phyloP scores from a whole-genome alignment of 352 stramenopile genomes.

The Blastocystis sp. region DNA sequence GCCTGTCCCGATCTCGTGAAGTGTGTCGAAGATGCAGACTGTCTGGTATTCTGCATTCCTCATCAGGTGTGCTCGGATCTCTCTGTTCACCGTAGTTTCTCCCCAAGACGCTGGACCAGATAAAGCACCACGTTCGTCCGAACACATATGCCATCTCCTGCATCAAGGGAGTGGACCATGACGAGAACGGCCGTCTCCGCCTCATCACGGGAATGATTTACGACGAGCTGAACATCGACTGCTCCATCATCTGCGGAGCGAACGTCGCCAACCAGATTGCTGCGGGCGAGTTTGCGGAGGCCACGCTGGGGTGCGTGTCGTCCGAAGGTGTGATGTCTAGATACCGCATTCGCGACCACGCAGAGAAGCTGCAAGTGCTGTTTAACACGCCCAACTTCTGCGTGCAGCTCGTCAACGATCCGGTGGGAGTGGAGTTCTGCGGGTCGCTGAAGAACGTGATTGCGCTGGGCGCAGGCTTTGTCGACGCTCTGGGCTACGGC shows the following conservation, averaged over 20 bases:
- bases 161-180: constrained; percentile 76
- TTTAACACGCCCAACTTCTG: constrained; percentile 80
- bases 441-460: constrained; percentile 94
- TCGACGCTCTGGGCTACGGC: constrained; percentile 84
- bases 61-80: constrained; percentile 87
- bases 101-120: constrained; percentile 6
- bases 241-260: constrained; percentile 87
- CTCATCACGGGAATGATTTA: constrained; percentile 80
- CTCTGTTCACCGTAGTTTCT: constrained; percentile 72
- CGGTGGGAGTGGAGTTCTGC: constrained; percentile 86
- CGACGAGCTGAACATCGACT: constrained; percentile 75
- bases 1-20: constrained; percentile 82
- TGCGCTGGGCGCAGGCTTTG: constrained; percentile 88
- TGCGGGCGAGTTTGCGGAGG: constrained; percentile 86
- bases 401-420: constrained; percentile 83
- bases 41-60: constrained; percentile 90
- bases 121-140: constrained; percentile 71
- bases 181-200: constrained; percentile 67
- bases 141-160: constrained; percentile 76
- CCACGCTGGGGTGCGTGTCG: constrained; percentile 82
- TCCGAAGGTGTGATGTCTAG: constrained; percentile 24
- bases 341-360: constrained; percentile 49
- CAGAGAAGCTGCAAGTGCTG: constrained; percentile 63
- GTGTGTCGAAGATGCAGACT: constrained; percentile 77
- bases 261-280: constrained; percentile 94